Evolutionary conservation across 169 alveolate species (phyloP), one percentile per base, ranked within the genome.

Genomic region (Cryptosporidium xiaoi): DNA sequence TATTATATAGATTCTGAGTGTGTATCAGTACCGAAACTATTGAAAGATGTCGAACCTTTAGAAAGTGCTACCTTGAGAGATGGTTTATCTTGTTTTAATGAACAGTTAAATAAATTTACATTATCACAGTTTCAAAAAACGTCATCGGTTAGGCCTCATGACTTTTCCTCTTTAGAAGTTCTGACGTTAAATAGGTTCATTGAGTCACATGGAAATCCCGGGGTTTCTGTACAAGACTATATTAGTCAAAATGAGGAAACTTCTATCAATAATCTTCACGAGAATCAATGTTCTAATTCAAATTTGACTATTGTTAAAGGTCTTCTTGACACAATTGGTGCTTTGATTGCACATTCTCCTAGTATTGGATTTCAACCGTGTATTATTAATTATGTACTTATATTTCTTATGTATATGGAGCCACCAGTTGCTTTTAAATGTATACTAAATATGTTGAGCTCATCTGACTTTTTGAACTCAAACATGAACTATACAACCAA

Each of bases 361-460:
- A 77, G 29, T 40, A 60, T 77, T 60, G 87, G 87, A 3, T 77
- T 77, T 60, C 87, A 77, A 24, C 87, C 87, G 13, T 48, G 65
- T 60, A 31, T 77, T n/a, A 77, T 77, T 15, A 62, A 62, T 12
- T 77, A 77, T 77, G 12, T 77, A 27, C 27, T 71, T 27, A 20
- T 77, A 40, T 62, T 77, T 60, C 55, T 77, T 24, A 77, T 77
- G 65, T 77, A 77, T 31, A 77, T 77, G 87, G 87, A 77, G 3
- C 69, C 87, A n/a, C 87, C 87, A 2, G 20, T 8, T 2, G 87
- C 71, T 8, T 77, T 77, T 62, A 77, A 77, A 77, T 77, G 87
- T n/a, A 77, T 77, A 56, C 56, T 77, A 62, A 77, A 77, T 77
- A 24, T 77, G 51, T 29, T 77, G 13, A 62, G 44, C 13, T 77